Evolutionary conservation across 1,284 basidiomycete species (phyloP), one percentile per base, ranked within the genome.

Genomic region (Golubevia sp.): DNA sequence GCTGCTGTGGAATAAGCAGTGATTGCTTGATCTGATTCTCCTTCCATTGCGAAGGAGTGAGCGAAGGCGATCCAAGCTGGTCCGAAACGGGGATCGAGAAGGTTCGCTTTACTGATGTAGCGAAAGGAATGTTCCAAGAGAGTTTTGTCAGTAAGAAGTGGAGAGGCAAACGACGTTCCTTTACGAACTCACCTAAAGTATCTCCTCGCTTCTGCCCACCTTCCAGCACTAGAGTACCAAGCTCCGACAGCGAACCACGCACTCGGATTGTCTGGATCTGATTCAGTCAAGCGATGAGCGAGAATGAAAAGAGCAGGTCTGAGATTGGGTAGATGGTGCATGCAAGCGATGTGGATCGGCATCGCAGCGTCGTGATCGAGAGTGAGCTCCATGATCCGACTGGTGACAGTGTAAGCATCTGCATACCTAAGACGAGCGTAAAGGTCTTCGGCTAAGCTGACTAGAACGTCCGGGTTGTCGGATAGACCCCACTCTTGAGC

Each of bases 21-120:
- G 53, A 99, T 92, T 1, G 97, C 97, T 79, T 97, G 94, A 76
- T 99, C 97, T 49, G 71, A 85, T 96, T 99, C 97, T 18, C 96
- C 95, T 84, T 99, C 96, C 67, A 93, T 87, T 1, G 96, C 93
- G 85, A 97, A 98, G 0, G 94, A 94, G 85, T 99, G 97, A 1
- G 92, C 97, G 84, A 98, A 99, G 0, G 94, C 92, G 63, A 98
- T 90, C 97, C 97, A 99, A 0, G 94, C 93, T 2, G 97, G 94
- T 0, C 90, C 93, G 84, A 97, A 98, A 3, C 95, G 89, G 20
- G 94, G 92, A 81, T 99, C 96, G 88, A 98, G 92, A n/a, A 98
- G 85, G 11, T 92, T 93, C 0, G 95, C 92, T 88, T 99, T 99
- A 80, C 93, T 94, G 68, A 8, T 5, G 24, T 8, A 58, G 59